A percentile compares a stretch with the other conserved stretches of the same genome.
phyloP scores from a whole-genome alignment of 805 yeast genomes.

The Kregervanrija pseudodelftensis region DNA sequence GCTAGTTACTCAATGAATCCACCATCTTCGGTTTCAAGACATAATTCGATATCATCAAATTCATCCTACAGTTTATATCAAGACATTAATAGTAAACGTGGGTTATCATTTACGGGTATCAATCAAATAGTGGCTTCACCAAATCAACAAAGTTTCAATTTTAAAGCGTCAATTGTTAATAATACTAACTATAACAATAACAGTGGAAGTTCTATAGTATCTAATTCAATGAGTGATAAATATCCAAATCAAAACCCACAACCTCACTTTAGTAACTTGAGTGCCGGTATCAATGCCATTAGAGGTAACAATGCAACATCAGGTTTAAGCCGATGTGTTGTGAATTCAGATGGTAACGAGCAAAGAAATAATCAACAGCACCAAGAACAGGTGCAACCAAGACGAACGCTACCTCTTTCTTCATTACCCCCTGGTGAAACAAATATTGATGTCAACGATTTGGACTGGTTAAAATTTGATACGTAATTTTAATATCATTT shows the following conservation, averaged over 20 bases:
- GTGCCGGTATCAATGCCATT: constrained; percentile 15
- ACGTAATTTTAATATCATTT: constrained; percentile 10
- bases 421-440: not conserved
- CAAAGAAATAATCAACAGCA: no score
- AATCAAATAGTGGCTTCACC: not conserved
- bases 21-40: constrained; percentile 18
- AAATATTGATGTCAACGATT: constrained; percentile 17
- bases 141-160: not conserved
- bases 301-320: constrained; percentile 5
- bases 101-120: constrained; percentile 11
- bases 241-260: constrained; percentile 2
- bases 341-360: not conserved
- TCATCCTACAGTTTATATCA: constrained; percentile 21
- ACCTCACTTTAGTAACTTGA: constrained; percentile 12
- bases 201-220: not conserved
- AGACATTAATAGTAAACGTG: constrained; percentile 22
- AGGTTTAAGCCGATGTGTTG: constrained; percentile 6
- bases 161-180: not conserved
- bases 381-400: no score
- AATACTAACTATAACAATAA: not conserved
- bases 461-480: constrained; percentile 31
- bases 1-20: constrained; percentile 5
- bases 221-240: not conserved
- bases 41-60: constrained; percentile 18
- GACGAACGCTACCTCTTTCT: not conserved